Evolutionary conservation across 2,329 filamentous ascomycete genomes (phyloP).

Genomic region (Ceratocystis eucalypticola): DNA sequence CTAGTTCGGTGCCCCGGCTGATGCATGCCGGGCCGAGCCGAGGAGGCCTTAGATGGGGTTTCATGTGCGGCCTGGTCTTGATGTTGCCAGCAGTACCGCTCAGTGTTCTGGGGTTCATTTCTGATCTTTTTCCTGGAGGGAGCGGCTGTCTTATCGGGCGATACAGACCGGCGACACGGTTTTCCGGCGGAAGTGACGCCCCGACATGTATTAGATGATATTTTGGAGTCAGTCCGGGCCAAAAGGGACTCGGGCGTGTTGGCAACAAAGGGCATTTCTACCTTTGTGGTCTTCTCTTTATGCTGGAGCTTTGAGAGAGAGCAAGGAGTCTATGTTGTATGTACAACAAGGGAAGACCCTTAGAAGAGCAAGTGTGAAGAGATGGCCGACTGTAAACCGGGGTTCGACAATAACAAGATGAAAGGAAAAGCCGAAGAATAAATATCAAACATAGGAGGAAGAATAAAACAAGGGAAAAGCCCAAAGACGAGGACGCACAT

Average conservation of each 20-base stretch:
- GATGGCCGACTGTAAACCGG: neutral
- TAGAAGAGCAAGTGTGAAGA: too few species aligned
- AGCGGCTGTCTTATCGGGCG: constrained; percentile 25
- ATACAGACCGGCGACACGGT: constrained; percentile 60
- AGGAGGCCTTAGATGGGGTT: constrained; percentile 29
- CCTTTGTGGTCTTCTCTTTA: too few species aligned
- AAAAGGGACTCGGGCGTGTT: constrained; percentile 22
- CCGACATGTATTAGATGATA: constrained; percentile 71
- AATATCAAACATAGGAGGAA: neutral
- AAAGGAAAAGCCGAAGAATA: neutral
- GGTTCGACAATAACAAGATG: neutral
- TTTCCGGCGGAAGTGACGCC: constrained; percentile 73
- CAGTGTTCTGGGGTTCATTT: constrained; percentile 35
- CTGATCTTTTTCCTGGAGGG: neutral
- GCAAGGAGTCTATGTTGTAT: neutral
- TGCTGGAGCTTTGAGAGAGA: neutral
- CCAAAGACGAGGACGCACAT: neutral
- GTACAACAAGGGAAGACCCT: neutral
- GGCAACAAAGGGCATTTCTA: constrained; percentile 31
- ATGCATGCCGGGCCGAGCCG: neutral
- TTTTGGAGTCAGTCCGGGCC: constrained; percentile 66
- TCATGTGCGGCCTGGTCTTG: constrained; percentile 59
- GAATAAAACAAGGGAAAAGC: neutral
- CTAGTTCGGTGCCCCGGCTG: constrained; percentile 50
- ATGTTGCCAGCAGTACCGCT: constrained; percentile 90